Conservation (phyloP, 305 asterid genomes). For the Solanum hybrid region DNA sequence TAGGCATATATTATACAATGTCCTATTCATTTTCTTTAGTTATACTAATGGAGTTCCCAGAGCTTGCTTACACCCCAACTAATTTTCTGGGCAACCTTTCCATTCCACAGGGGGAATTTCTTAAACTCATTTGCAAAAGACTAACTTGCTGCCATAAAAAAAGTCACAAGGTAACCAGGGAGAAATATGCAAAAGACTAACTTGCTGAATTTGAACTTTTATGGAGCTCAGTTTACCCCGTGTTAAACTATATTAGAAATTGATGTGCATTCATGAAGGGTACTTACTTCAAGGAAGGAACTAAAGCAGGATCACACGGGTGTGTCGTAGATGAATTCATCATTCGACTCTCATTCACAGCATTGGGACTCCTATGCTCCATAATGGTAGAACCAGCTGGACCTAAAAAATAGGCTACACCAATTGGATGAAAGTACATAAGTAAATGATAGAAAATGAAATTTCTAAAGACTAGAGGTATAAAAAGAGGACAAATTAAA, state of each 20-base stretch:
- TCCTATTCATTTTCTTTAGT: background rate
- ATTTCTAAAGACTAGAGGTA: background rate
- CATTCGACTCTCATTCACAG: background rate
- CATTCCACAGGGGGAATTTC: background rate
- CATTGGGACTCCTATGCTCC: background rate
- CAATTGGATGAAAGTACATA: background rate
- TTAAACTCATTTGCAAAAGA: background rate
- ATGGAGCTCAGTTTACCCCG: background rate
- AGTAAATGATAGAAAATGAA: background rate
- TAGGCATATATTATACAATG: background rate
- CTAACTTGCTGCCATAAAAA: background rate
- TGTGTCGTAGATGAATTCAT: background rate
- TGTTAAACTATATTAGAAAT: background rate
- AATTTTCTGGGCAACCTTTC: background rate
- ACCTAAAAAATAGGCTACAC: background rate
- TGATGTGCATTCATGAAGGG: background rate
- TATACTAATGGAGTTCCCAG: background rate
- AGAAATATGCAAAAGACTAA: background rate
- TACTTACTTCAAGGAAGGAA: background rate
- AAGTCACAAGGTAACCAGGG: background rate
- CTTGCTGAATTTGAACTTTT: background rate
- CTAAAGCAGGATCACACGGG: background rate
- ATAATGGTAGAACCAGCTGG: background rate
- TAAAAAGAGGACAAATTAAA: background rate
- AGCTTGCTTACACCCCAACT: background rate